Evolutionary conservation across 192 early-diverging fungal species (phyloP).

Genomic region (Backusella sp.): DNA sequence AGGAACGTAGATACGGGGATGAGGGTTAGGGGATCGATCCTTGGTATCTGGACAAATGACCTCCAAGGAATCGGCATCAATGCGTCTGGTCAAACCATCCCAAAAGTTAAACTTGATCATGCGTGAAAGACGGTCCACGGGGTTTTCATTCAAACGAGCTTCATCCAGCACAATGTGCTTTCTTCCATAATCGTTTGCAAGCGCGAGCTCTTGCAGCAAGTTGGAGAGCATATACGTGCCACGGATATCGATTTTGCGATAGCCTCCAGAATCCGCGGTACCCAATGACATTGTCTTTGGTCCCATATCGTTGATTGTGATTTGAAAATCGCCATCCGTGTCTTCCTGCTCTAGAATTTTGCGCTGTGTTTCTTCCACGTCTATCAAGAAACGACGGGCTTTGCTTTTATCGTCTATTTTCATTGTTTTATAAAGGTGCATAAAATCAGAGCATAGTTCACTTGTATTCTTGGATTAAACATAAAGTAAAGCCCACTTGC

Average conservation of each 20-base stretch:
- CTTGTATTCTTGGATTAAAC: neutral
- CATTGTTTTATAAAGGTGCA: neutral
- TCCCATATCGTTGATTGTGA: slow-evolving; percentile 89
- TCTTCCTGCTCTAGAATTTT: slow-evolving; percentile 90
- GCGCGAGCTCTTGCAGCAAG: slow-evolving; percentile 89
- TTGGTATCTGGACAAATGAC: slow-evolving; percentile 91
- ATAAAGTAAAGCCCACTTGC: neutral
- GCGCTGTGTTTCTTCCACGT: slow-evolving; percentile 80
- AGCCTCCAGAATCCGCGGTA: slow-evolving; percentile 84
- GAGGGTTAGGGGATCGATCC: slow-evolving; percentile 73
- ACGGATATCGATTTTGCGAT: slow-evolving; percentile 84
- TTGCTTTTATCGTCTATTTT: slow-evolving; percentile 57
- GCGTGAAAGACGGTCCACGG: slow-evolving; percentile 81
- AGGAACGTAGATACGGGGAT: slow-evolving; percentile 91
- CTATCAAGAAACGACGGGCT: slow-evolving; percentile 78
- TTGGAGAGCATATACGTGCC: slow-evolving; percentile 96
- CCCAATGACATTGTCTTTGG: slow-evolving; percentile 87
- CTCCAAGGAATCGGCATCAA: slow-evolving; percentile 82
- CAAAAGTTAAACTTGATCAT: slow-evolving; percentile 93
- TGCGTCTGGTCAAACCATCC: slow-evolving; percentile 88
- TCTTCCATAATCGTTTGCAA: slow-evolving; percentile 84
- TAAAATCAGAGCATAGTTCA: too few relatives aligned
- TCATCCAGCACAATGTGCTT: slow-evolving; percentile 87
- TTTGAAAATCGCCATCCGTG: slow-evolving; percentile 92
- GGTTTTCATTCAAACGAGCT: slow-evolving; percentile 89